A percentile compares a stretch with the other conserved stretches of the same genome.
These are phyloP conservation scores for Ceratocystis cacaofunesta DNA, from an alignment of 2,329 filamentous ascomycete genomes.

Conservation along the genomic window DNA sequence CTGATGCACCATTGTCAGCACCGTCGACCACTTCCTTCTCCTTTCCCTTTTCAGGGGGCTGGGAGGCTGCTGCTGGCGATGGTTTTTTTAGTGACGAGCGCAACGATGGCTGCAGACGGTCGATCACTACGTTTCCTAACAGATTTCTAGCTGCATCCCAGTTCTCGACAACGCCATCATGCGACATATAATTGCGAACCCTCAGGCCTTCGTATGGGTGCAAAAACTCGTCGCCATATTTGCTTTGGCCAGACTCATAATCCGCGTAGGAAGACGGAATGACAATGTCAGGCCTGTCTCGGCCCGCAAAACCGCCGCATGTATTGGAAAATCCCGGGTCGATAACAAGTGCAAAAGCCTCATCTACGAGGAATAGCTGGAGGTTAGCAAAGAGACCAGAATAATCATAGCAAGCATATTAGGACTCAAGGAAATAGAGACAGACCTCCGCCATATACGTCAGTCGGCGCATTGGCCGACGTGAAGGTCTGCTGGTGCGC, in stretches of 20 bases:
- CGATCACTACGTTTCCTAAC: slow-evolving; percentile 87
- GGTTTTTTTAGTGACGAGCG: slow-evolving; percentile 43
- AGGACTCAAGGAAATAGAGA: slow-evolving; percentile 7
- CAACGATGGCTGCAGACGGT: slow-evolving; percentile 66
- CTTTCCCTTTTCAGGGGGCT: slow-evolving; percentile 46
- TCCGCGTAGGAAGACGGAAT: slow-evolving; percentile 79
- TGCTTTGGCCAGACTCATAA: slow-evolving; percentile 34
- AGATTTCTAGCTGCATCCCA: slow-evolving; percentile 83
- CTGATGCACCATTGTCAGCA: slow-evolving; percentile 41
- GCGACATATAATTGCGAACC: slow-evolving; percentile 81
- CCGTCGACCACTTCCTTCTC: slow-evolving; percentile 33
- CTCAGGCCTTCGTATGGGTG: slow-evolving; percentile 62
- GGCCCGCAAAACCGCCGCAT: slow-evolving; percentile 90
- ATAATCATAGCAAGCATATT: neutral
- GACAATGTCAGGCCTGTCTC: slow-evolving; percentile 90
- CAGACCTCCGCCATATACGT: slow-evolving; percentile 49
- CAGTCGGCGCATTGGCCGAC: slow-evolving; percentile 31
- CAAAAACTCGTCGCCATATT: slow-evolving; percentile 86
- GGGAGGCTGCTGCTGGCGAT: slow-evolving; percentile 40
- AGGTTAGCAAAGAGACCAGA: slow-evolving; percentile 3
- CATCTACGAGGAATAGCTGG: slow-evolving; percentile 44
- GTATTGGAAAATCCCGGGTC: slow-evolving; percentile 85
- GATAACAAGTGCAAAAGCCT: slow-evolving; percentile 91
- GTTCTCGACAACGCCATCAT: slow-evolving; percentile 82
- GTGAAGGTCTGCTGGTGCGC: slow-evolving; percentile 30